These are phyloP conservation scores for Nakazawaea peltata DNA, from an alignment of 805 yeast genomes.

Conservation along the genomic window DNA sequence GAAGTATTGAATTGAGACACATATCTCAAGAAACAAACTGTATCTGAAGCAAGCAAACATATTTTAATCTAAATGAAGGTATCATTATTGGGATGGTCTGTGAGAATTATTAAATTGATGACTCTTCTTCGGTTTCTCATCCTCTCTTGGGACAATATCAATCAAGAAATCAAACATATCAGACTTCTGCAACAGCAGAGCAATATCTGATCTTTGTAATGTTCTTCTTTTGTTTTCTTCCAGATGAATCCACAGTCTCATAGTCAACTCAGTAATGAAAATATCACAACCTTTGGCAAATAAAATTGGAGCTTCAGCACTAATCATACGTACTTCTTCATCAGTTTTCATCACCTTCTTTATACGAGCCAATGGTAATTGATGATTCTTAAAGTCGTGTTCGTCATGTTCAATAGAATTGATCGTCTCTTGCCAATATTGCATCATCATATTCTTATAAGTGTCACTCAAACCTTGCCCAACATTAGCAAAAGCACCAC, in stretches of 20 bases:
- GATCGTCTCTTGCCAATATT: conserved; percentile 95
- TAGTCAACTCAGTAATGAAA: conserved; percentile 91
- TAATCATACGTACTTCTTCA: conserved; percentile 94
- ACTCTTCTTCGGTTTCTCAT: conserved; percentile 44
- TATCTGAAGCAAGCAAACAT: too few species aligned
- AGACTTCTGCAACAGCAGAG: conserved; percentile 87
- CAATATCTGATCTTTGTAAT: conserved; percentile 87
- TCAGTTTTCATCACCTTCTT: conserved; percentile 98
- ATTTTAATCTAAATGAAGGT: too few species aligned
- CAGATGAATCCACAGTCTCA: conserved; percentile 99
- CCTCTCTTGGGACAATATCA: conserved; percentile 92
- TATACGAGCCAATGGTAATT: conserved; percentile 90
- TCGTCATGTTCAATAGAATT: conserved; percentile 81
- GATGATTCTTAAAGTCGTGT: conserved; percentile 91
- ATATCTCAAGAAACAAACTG: too few species aligned
- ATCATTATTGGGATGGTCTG: too few species aligned
- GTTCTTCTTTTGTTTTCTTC: conserved; percentile 95
- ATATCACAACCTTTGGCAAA: conserved; percentile 98
- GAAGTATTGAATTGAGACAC: too few species aligned
- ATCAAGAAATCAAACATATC: conserved; percentile 97
- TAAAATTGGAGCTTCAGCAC: conserved; percentile 96
- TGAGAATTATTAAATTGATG: neutral
- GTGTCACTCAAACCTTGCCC: conserved; percentile 86
- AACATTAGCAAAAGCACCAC: conserved; percentile 54
- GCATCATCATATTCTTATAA: conserved; percentile 84